Evolutionary conservation across 2,329 filamentous ascomycete genomes (phyloP), one percentile per base, ranked within the genome.

Genomic region (Massarina eburnea): DNA sequence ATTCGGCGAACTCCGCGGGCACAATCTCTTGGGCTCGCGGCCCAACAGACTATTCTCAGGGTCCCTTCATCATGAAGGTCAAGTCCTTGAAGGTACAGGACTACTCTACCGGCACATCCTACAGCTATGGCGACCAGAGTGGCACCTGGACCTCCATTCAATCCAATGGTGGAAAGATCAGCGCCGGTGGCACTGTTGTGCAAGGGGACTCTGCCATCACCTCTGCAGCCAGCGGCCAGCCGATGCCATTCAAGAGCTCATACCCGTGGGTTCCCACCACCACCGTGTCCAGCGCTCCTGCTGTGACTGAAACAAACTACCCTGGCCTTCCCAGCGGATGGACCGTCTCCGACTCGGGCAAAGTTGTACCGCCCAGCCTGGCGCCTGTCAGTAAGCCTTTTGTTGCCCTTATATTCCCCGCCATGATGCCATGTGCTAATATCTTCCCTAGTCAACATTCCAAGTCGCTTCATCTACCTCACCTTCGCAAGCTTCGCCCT

Each of bases 21-120:
- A 97, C 92, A 14, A 89, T 97, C 60, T 77, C 83, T 54, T 99
- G 94, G 94, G 89, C 94, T 45, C 82, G 86, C 44, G 94, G 94
- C 12, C 80, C 82, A 39, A 96, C 90, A 39, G 84, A 96, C 73
- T 99, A 94, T 74, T 79, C 80, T 46, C 64, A 85, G 52, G 92
- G 89, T 0, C 94, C 94, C 1, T 99, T 88, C 74, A 83, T 79
- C 53, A 97, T 97, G 91, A 75, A 81, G 43, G 85, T 97, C 64
- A 81, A 86, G 70, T 87, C 81, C 22, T 72, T 96, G 57, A 77
- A 80, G 43, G 82, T 96, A 33, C 85, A 85, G 41, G 94, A 99
- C 75, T 99, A 97, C 76, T 96, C 91, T 18, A 96, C 91, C 1
- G 94, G 94, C 43, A 85, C 80, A 15, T 76, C 86, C 52, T 99